Percentiles rank a stretch among this genome's conserved stretches.
phyloP scores from a whole-genome alignment of 2,329 filamentous ascomycete species.

The Alternaria arborescens region DNA sequence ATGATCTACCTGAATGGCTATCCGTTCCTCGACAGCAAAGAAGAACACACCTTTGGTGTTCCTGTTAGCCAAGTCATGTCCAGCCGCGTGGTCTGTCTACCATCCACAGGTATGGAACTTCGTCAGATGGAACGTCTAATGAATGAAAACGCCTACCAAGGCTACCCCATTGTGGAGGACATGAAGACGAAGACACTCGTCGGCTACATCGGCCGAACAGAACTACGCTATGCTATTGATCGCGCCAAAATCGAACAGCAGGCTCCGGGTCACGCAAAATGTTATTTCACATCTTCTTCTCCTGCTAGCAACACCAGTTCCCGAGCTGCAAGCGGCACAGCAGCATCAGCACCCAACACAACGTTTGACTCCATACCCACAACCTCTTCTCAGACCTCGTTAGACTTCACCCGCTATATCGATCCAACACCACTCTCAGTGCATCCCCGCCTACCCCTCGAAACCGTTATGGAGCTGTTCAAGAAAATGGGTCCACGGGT shows the following conservation, averaged over 20 bases:
- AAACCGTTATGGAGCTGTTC: conserved; percentile 98
- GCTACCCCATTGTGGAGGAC: conserved; percentile 90
- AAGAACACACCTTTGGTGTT: conserved; percentile 95
- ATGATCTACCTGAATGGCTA: conserved; percentile 99
- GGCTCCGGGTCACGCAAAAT: conserved; percentile 73
- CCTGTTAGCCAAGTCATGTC: conserved; percentile 93
- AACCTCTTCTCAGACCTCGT: conserved; percentile 61
- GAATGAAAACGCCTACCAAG: conserved; percentile 82
- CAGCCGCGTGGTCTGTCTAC: conserved; percentile 75
- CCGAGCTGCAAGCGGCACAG: conserved; percentile 32
- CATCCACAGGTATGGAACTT: conserved; percentile 76
- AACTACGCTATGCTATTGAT: conserved; percentile 89
- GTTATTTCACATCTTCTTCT: conserved; percentile 70
- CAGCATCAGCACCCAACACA: conserved; percentile 40
- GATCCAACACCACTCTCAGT: conserved; percentile 90
- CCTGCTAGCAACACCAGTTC: conserved; percentile 8
- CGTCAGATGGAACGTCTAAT: conserved; percentile 80
- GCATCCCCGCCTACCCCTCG: conserved; percentile 87
- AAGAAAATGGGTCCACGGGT: conserved; percentile 96
- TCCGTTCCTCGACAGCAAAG: conserved; percentile 95
- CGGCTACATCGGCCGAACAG: conserved; percentile 92
- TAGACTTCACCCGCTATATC: conserved; percentile 88
- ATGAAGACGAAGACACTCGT: conserved; percentile 74
- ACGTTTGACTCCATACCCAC: conserved; percentile 69
- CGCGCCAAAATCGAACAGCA: conserved; percentile 70